These are phyloP conservation scores for Sporothrix humicola DNA, from an alignment of 2,329 filamentous ascomycete species.

Conservation along the genomic window DNA sequence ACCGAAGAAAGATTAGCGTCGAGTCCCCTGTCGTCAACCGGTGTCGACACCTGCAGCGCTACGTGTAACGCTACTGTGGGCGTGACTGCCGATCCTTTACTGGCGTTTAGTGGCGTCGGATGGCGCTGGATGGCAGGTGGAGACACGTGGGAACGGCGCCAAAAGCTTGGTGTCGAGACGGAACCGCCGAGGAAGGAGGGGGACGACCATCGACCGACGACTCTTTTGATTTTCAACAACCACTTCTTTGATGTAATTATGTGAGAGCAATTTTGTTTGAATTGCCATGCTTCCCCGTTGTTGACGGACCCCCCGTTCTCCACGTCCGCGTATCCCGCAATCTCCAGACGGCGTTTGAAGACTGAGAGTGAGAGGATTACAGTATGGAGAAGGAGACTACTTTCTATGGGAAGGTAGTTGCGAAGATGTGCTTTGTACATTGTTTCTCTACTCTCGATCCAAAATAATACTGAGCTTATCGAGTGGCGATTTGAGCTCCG, in stretches of 20 bases:
- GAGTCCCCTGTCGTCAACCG: not conserved
- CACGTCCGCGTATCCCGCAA: not conserved
- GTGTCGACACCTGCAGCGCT: not conserved
- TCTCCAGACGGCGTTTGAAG: constrained; percentile 7
- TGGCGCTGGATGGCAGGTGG: not conserved
- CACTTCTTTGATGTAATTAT: not conserved
- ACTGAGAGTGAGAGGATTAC: not conserved
- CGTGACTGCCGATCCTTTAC: constrained; percentile 4
- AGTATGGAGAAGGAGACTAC: not conserved
- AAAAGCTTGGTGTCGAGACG: not conserved
- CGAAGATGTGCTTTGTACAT: not conserved
- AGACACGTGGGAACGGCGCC: not conserved
- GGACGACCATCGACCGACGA: not conserved
- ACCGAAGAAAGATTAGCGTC: not conserved
- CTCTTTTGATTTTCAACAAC: not conserved
- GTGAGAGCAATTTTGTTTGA: not conserved
- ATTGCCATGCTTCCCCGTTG: not conserved
- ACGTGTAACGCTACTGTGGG: not conserved
- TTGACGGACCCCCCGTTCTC: constrained; percentile 4
- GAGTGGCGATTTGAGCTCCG: constrained; percentile 6
- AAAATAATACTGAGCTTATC: not conserved
- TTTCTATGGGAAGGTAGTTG: not conserved
- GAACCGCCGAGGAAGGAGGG: constrained; percentile 5
- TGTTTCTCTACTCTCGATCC: too few relatives aligned
- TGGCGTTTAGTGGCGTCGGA: not conserved